Evolutionary conservation across 2,329 filamentous ascomycete species (phyloP).

Genomic region (Rhynchosporium agropyri): DNA sequence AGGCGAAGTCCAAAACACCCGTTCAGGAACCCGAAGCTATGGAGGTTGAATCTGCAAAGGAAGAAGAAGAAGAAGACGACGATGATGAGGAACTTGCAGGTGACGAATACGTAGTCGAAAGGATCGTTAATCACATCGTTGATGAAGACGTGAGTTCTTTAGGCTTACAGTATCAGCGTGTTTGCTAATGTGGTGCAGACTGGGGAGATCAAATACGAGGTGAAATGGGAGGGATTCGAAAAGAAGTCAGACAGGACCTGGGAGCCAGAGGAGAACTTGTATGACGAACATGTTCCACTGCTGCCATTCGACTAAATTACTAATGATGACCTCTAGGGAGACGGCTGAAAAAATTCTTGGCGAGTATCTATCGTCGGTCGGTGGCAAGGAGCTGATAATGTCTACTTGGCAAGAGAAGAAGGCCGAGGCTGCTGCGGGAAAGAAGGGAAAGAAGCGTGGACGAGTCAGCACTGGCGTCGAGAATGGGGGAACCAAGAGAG

Average conservation of each 20-base stretch:
- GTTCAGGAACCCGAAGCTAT: constrained; percentile 38
- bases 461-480: constrained; percentile 47
- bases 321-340: constrained; percentile 46
- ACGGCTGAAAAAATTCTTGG: constrained; percentile 62
- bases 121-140: constrained; percentile 68
- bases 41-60: constrained; percentile 44
- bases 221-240: constrained; percentile 82
- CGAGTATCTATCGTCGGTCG: constrained; percentile 64
- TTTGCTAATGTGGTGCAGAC: constrained; percentile 29
- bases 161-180: neutral
- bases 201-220: constrained; percentile 62
- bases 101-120: constrained; percentile 62
- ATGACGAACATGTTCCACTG: constrained; percentile 43
- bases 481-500: constrained; percentile 36
- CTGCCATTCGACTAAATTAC: constrained; percentile 14
- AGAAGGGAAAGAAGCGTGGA: constrained; percentile 62
- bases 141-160: constrained; percentile 53
- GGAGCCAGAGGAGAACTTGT: constrained; percentile 75
- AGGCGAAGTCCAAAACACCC: constrained; percentile 34
- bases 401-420: constrained; percentile 49
- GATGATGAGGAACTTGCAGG: constrained; percentile 50
- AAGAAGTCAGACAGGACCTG: constrained; percentile 72
- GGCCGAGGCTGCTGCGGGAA: constrained; percentile 43
- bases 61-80: constrained; percentile 41
- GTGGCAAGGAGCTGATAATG: constrained; percentile 62